A percentile compares a stretch with the other conserved stretches of the same genome.
Evolutionary conservation across 1,284 basidiomycete genomes (phyloP).

Genomic region (Cutaneotrichosporon spelunceum): DNA sequence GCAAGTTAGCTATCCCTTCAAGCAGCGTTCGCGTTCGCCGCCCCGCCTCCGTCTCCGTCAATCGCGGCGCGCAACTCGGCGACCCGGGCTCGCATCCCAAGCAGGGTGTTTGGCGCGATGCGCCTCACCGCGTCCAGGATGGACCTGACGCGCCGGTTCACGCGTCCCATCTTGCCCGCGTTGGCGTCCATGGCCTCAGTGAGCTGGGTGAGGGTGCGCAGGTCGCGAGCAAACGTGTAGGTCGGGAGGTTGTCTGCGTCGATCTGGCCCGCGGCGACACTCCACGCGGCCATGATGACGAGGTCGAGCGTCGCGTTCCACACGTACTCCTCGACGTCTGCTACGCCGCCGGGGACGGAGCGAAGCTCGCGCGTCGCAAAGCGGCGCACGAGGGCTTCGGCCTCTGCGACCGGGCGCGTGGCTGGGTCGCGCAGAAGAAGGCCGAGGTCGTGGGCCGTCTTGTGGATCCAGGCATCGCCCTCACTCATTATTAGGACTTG

Average conservation of each 20-base stretch:
- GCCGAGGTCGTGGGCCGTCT: constrained; percentile 43
- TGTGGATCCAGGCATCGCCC: constrained; percentile 47
- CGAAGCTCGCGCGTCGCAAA: constrained; percentile 50
- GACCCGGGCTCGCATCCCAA: constrained; percentile 40
- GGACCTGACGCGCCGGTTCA: constrained; percentile 28
- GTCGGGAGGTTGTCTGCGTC: constrained; percentile 46
- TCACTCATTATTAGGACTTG: constrained; percentile 54
- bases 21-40: background rate
- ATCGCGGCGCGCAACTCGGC: constrained; percentile 30
- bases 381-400: constrained; percentile 41
- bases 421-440: constrained; percentile 36
- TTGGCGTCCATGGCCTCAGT: constrained; percentile 32
- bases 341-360: constrained; percentile 39
- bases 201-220: constrained; percentile 42
- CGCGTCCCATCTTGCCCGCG: constrained; percentile 26
- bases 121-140: constrained; percentile 33
- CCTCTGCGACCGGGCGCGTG: constrained; percentile 35
- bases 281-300: constrained; percentile 48
- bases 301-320: constrained; percentile 51
- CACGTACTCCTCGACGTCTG: constrained; percentile 48
- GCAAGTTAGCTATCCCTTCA: too few relatives aligned
- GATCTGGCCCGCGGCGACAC: constrained; percentile 38
- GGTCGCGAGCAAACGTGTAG: constrained; percentile 50
- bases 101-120: constrained; percentile 40
- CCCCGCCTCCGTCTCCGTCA: too few relatives aligned